Base-by-base conservation (phyloP, 768 basidiomycete genomes). In the Xerocomus brunneocitrinus region DNA sequence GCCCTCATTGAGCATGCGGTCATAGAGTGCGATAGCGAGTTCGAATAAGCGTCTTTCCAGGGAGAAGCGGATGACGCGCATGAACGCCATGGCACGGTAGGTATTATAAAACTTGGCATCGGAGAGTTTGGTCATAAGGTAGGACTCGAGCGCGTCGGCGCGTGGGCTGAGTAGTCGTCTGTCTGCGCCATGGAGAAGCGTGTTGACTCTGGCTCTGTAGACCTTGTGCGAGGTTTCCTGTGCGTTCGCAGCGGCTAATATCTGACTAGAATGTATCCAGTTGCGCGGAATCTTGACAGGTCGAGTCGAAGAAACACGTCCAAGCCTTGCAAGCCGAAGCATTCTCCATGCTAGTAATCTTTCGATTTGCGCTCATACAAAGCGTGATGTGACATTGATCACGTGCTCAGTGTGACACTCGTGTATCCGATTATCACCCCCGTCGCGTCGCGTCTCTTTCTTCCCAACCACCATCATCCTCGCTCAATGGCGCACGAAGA, bases 401-500 rank as follows among this genome's bases (percentile, higher is more conserved):
- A 61, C 61, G 58, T 62, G 58, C 0, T 0, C 19, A 9, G 0
- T 5, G 57, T 60, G 53, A 57, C 55, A 31, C 3, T 2, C 56
- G 61, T 51, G 54, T 48, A 19, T 22, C 36, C 5, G 22, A 19
- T 58, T n/a, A 53, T 56, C 43, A 35, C 4, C 54, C 40, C 13
- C 10, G 46, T 53, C 40, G n/a, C 10, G 46, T 53, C 47, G 34
- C 50, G 43, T 46, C 47, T 38, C 48, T 39, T 39, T 48, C 35
- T 12, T 38, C 7, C 10, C n/a, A 4, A 54, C 57, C 51, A 57
- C 53, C 50, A 64, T 55, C 43, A 51, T 32, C 31, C 9, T 10
- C 31, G 8, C 34, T 16, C 13, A 35, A 40, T 34, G 38, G 27
- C 43, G n/a, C 89, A 91, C 71, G 93, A 97, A 62, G 95, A 99